Conservation (phyloP, 2,329 filamentous ascomycete species). For the Helotiales sp. region DNA sequence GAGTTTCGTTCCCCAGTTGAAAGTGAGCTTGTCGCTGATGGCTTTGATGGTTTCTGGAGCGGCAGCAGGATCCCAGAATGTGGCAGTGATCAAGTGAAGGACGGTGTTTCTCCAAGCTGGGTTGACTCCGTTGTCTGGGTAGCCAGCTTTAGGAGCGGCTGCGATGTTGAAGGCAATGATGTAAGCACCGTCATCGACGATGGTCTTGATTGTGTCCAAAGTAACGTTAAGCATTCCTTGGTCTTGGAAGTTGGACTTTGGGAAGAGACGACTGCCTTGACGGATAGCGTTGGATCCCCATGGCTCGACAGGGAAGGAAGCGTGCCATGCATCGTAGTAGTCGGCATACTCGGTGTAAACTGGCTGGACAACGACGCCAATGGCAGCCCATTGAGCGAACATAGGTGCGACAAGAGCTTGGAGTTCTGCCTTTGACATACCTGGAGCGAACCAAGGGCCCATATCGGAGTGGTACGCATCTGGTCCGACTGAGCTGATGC, state of each 20-base stretch:
- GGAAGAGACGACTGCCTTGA: slow-evolving; percentile 49
- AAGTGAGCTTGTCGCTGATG: slow-evolving; percentile 45
- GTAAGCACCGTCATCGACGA: slow-evolving; percentile 43
- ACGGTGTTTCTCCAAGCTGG: slow-evolving; percentile 35
- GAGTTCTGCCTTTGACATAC: slow-evolving; percentile 39
- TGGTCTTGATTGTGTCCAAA: slow-evolving; percentile 42
- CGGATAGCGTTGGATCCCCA: slow-evolving; percentile 42
- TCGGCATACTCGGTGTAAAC: slow-evolving; percentile 40
- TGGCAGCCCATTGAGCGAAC: slow-evolving; percentile 44
- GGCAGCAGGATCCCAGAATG: slow-evolving; percentile 35
- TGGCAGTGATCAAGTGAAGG: slow-evolving; percentile 28
- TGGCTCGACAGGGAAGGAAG: slow-evolving; percentile 48
- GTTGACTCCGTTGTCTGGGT: slow-evolving; percentile 47
- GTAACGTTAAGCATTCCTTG: slow-evolving; percentile 33
- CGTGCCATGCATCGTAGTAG: slow-evolving; percentile 44
- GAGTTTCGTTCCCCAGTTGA: slow-evolving; percentile 28
- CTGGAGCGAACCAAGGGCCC: slow-evolving; percentile 41
- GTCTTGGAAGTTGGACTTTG: slow-evolving; percentile 46
- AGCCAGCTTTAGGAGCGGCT: slow-evolving; percentile 32
- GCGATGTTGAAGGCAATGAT: slow-evolving; percentile 41
- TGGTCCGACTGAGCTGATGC: slow-evolving; percentile 43
- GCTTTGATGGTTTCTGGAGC: slow-evolving; percentile 52
- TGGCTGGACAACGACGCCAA: slow-evolving; percentile 32
- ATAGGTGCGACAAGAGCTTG: slow-evolving; percentile 44
- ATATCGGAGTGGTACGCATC: slow-evolving; percentile 43